These are phyloP conservation scores for Eutrema salsugineum DNA, from an alignment of 441 rosid species.

Conservation along the genomic window DNA sequence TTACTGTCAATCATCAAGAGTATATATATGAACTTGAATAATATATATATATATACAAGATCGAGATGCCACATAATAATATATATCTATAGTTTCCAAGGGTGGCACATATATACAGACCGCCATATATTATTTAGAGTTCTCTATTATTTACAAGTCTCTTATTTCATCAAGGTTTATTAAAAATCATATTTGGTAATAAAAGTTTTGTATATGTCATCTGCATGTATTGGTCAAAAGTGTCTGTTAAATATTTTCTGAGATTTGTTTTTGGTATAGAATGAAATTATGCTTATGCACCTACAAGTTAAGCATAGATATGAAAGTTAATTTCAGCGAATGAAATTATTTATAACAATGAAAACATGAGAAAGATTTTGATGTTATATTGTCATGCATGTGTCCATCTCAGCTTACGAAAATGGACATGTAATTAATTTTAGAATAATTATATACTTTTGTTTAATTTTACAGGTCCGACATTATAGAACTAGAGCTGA, in stretches of 20 bases:
- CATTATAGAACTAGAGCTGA: background rate
- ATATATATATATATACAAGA: background rate
- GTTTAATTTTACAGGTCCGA: conserved; percentile 10
- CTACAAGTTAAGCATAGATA: background rate
- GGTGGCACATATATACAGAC: no score
- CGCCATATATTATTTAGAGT: no score
- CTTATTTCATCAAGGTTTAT: background rate
- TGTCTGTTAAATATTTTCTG: background rate
- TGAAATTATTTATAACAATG: background rate
- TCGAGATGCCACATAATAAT: background rate
- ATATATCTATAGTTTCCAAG: no score
- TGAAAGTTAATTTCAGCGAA: background rate
- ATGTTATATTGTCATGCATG: background rate
- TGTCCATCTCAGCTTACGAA: background rate
- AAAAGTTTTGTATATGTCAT: background rate
- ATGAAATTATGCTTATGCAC: background rate
- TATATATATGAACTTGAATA: background rate
- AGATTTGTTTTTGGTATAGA: background rate
- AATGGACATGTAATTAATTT: background rate
- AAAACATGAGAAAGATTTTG: background rate
- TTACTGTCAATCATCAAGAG: background rate
- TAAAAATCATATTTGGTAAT: background rate
- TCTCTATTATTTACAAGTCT: no score
- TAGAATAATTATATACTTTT: background rate
- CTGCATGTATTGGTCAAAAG: background rate